Base-by-base conservation (phyloP, 2,329 filamentous ascomycete species). In the Gaeumannomyces sp. region DNA sequence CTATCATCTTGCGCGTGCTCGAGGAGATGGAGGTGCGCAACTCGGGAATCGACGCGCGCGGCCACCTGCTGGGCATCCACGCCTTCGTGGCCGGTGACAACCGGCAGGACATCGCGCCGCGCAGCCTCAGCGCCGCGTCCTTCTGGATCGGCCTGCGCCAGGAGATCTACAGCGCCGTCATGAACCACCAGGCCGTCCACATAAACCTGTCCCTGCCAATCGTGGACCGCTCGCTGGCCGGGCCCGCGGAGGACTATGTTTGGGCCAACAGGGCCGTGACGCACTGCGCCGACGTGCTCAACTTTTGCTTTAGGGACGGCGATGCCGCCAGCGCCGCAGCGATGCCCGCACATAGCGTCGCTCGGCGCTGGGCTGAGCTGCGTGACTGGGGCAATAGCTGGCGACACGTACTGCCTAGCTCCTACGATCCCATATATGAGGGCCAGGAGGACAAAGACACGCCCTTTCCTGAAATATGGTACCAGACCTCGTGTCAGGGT, bases 201-300 rank as follows among this genome's bases (percentile, higher is more conserved):
- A 78, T 85, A n/a, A 81, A 78, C 19, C 75, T 87, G 1, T 76
- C 80, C 19, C 77, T 81, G 60, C 77, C 75, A 28, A 79, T 85
- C 50, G 78, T 85, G 57, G 81, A 85, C 68, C 78, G 79, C n/a
- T 79, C 78, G 0, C 76, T 84, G 13, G 57, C 28, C 5, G 74
- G 77, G 2, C 73, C 77, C 0, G 76, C 79, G 0, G 79, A 80
- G 59, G 85, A 87, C 67, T 81, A 80, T 66, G 78, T 77, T 0
- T 87, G 85, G 85, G 82, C 85, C 2, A 87, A 88, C 71, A 79
- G 85, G 22, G 83, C 86, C 22, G 80, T 89, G 0, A 80, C 86
- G 3, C 83, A 86, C 69, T 85, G 85, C 64, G 85, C 85, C n/a
- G 84, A 88, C 67, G 83, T 88, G 1, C 74, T 89, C 22, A 84